Base-by-base conservation (phyloP, 78 protist species). In the Emiliania huxleyi region DNA sequence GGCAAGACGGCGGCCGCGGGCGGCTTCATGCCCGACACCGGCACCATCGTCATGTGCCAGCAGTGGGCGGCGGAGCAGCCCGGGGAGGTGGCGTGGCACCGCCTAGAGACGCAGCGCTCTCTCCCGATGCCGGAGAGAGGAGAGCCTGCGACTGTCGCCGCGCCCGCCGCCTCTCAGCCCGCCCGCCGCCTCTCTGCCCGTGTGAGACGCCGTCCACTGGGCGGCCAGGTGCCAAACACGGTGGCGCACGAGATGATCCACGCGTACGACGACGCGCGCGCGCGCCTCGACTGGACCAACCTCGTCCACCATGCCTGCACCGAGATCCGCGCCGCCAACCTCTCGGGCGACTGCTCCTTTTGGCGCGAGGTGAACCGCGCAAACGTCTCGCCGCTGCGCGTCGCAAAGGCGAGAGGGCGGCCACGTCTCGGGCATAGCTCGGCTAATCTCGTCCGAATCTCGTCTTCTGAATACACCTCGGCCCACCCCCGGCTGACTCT, bases 281-380 rank as follows among this genome's bases (percentile, higher is more conserved):
- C 92, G n/a, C 79, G 93, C 75, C 73, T 97, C 46, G 94, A 94
- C 93, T 91, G 95, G 92, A n/a, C 22, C 35, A 55, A 93, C 94
- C 84, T 94, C 40, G 33, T 19, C 21, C 98, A 97, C 40, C 91
- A 94, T 35, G 97, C 98, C 21, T 97, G 98, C 94, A 88, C 96
- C 5, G 98, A 97, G 95, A 94, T 96, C 62, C 96, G 98, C 44
- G 98, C 98, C 15, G 96, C 97, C 3, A 93, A 85, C 52, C 77
- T 97, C 12, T 93, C 95, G 87, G 98, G 98, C 15, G 98, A 97
- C 91, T 97, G 98, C 91, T 26, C n/a, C 69, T 94, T 90, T 38
- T 1, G 79, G 37, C 73, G 75, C 2, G 95, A 94, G 33, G 1
- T 92, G 18, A 29, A 75, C 1, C 55, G 95, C 26, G 94, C 93